Evolutionary conservation across 2,329 filamentous ascomycete species (phyloP), one percentile per base, ranked within the genome.

Genomic region (Botrytis medusae): DNA sequence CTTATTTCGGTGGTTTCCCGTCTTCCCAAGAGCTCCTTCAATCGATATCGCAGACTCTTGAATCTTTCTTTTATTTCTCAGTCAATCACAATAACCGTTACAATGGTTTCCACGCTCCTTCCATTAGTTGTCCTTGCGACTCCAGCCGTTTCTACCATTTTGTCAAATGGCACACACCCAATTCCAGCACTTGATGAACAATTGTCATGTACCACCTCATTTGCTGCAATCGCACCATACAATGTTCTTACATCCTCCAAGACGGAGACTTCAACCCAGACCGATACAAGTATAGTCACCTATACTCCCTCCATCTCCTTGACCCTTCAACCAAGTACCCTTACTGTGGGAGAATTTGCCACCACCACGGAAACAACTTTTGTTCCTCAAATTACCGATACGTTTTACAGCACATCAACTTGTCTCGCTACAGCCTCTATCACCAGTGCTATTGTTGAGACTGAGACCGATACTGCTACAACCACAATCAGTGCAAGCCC

Each of bases 71-170:
- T 62, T 40, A 62, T n/a, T 62, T n/a, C 34, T 25, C 14, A 40
- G 34, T 42, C 6, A 40, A 40, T 25, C 25, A 62, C 7, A 62
- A 37, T n/a, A 62, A 40, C n/a, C 60, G 3, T n/a, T 14, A 62
- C 25, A 40, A 62, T 62, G 60, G 25, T 62, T 62, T 62, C 60
- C 60, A 62, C 60, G 14, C 60, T 42, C 60, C 60, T 62, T 62
- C 34, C 60, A 62, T 62, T 62, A 2, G 25, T 62, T 62, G 60
- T 42, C 60, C 60, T 62, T 42, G 60, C 60, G 34, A 62, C 60
- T 62, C 60, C 60, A 40, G 60, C 37, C 60, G 37, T 62, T 62
- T 62, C 60, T 37, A n/a, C 25, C 60, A 62, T 62, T 62, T 62
- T 42, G 34, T 62, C 60, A 62, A 62, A 62, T 62, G 60, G 60